These are phyloP conservation scores for Kalmanozyma brasiliensis DNA, from an alignment of 1,284 basidiomycete species.

Conservation along the genomic window DNA sequence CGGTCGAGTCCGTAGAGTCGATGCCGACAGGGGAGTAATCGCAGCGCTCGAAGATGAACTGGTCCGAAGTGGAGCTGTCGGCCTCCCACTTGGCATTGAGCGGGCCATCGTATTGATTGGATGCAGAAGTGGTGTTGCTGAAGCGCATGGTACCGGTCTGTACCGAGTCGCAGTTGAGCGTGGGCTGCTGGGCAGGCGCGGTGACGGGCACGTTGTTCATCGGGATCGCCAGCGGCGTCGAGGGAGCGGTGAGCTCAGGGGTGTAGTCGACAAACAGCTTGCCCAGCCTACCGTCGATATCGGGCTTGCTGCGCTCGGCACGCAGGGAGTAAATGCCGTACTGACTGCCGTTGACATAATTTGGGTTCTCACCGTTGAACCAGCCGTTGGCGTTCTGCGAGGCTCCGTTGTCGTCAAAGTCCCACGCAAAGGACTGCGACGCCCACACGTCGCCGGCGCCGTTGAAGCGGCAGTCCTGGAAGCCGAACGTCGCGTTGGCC, in stretches of 20 bases:
- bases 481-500: constrained; percentile 10
- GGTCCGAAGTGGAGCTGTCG: constrained; percentile 6
- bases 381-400: neutral
- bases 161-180: constrained; percentile 6
- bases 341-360: constrained; percentile 6
- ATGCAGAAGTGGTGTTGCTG: constrained; percentile 20
- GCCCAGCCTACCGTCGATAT: constrained; percentile 11
- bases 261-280: constrained; percentile 24
- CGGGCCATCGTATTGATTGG: constrained; percentile 19
- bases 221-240: neutral
- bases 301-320: constrained; percentile 1
- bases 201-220: neutral
- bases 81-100: constrained; percentile 22
- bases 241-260: constrained; percentile 14
- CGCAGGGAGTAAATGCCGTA: constrained; percentile 12
- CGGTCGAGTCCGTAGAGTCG: constrained; percentile 3
- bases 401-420: constrained; percentile 2
- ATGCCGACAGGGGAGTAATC: constrained; percentile 20
- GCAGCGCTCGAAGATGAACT: constrained; percentile 34
- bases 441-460: constrained; percentile 15
- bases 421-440: constrained; percentile 26
- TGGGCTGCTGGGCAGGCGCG: constrained; percentile 5
- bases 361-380: constrained; percentile 22
- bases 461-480: constrained; percentile 26
- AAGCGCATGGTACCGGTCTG: constrained; percentile 18